phyloP scores from a whole-genome alignment of 164 flowering plant species.

The Pachysandra terminalis region DNA sequence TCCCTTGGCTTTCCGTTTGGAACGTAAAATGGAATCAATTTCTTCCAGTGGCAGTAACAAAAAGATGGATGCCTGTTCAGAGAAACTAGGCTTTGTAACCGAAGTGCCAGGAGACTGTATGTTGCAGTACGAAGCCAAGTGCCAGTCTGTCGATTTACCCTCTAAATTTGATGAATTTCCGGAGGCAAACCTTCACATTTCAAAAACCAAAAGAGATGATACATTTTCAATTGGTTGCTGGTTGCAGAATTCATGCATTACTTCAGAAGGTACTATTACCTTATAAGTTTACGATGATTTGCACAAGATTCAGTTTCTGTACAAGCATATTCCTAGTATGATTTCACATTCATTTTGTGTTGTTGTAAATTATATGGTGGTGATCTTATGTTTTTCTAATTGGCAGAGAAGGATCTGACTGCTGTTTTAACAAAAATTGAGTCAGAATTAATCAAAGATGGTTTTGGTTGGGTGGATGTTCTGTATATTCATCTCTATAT shows the following conservation, averaged over 20 bases:
- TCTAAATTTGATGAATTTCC: constrained; percentile 21
- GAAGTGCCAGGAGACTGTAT: constrained; percentile 61
- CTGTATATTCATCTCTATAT: constrained; percentile 87
- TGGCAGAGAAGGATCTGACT: constrained; percentile 60
- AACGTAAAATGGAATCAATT: constrained; percentile 36
- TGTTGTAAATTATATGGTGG: background rate
- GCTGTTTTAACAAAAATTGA: constrained; percentile 57
- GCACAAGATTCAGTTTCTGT: background rate
- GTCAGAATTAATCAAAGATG: constrained; percentile 37
- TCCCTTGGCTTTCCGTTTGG: constrained; percentile 82
- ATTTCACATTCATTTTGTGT: background rate
- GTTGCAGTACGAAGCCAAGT: constrained; percentile 20
- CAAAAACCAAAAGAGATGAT: constrained; percentile 41
- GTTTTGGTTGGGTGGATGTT: constrained; percentile 75
- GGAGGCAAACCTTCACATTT: constrained; percentile 35
- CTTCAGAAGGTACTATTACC: constrained; percentile 50
- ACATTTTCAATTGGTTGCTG: constrained; percentile 77
- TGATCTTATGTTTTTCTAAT: constrained; percentile 1
- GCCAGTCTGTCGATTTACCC: constrained; percentile 22
- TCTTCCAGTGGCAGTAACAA: constrained; percentile 17
- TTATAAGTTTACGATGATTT: background rate
- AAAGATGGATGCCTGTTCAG: constrained; percentile 15
- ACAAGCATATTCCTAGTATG: background rate
- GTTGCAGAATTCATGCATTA: constrained; percentile 47
- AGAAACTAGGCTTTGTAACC: constrained; percentile 34